phyloP scores from a whole-genome alignment of 441 rosid species.

The Raphanus hybrid region DNA sequence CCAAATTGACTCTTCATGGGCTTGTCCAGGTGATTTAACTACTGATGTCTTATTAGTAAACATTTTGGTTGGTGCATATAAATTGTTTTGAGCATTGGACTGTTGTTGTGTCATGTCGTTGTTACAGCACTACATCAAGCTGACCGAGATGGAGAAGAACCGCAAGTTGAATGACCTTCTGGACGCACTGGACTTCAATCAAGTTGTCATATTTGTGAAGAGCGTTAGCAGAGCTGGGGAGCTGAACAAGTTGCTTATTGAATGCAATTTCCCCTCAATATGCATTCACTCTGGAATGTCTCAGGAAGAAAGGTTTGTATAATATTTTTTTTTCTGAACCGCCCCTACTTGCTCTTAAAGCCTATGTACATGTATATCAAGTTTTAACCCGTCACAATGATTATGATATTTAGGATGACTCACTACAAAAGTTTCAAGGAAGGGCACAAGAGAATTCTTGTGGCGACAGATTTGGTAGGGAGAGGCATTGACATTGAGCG shows the following conservation, averaged over 20 bases:
- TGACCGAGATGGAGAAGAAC: conserved; percentile 94
- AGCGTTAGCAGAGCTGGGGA: conserved; percentile 96
- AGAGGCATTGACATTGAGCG: conserved; percentile 98
- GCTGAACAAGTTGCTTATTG: conserved; percentile 88
- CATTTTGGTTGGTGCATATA: not conserved
- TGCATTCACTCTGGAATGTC: conserved; percentile 99
- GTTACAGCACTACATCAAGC: conserved; percentile 93
- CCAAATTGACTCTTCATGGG: conserved; percentile 98
- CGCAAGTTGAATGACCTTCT: conserved; percentile 96
- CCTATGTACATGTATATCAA: not conserved
- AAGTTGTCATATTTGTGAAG: conserved; percentile 95
- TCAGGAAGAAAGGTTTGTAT: conserved; percentile 88
- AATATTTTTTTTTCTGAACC: not conserved
- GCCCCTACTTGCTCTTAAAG: not conserved
- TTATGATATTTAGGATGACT: conserved; percentile 63
- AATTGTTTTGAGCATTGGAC: not conserved
- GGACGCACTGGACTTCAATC: conserved; percentile 97
- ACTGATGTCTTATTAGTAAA: not conserved
- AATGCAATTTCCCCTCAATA: conserved; percentile 96
- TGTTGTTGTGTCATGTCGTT: not conserved
- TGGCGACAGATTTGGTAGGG: conserved; percentile 97
- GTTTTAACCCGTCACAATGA: not conserved
- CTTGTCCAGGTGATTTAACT: conserved; percentile 80
- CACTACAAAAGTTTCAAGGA: conserved; percentile 98
- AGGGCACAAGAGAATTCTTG: conserved; percentile 96